phyloP scores from a whole-genome alignment of 257 asterid genomes.

The Nicotiana attenuata region DNA sequence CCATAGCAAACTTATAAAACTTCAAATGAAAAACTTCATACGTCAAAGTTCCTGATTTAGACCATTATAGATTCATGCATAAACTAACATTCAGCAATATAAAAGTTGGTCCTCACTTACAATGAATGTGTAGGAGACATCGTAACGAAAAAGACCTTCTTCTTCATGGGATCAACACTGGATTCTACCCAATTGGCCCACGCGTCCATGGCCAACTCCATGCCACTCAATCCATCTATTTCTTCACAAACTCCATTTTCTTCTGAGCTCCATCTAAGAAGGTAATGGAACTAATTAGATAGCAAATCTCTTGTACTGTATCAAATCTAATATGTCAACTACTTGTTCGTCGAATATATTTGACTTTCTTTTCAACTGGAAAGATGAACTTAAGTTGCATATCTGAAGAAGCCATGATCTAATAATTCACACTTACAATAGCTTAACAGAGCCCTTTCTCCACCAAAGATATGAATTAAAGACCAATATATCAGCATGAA shows the following conservation, averaged over 20 bases:
- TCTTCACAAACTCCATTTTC: constrained; percentile 63
- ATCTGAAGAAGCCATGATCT: not conserved
- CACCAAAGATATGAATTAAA: constrained; percentile 86
- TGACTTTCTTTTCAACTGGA: too few species aligned
- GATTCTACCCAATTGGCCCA: constrained; percentile 81
- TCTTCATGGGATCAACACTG: constrained; percentile 49
- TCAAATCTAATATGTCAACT: not conserved
- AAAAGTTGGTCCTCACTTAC: constrained; percentile 28
- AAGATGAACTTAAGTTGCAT: not conserved
- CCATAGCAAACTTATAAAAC: too few species aligned
- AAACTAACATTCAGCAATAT: too few species aligned
- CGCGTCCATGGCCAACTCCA: constrained; percentile 86
- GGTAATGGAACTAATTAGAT: too few species aligned
- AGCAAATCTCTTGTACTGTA: too few species aligned
- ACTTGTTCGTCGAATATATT: not conserved
- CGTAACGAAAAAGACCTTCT: constrained; percentile 71
- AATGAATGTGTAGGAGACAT: constrained; percentile 84
- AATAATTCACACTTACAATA: constrained; percentile 40
- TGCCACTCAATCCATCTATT: constrained; percentile 63
- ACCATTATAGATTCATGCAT: too few species aligned
- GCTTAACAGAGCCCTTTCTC: constrained; percentile 80
- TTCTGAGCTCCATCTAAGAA: constrained; percentile 66
- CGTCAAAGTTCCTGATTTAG: too few species aligned
- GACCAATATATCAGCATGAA: constrained; percentile 67
- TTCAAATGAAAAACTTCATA: too few species aligned